Conservation (phyloP, 2,329 filamentous ascomycete species). For the Aspergillus puulaauensis region DNA sequence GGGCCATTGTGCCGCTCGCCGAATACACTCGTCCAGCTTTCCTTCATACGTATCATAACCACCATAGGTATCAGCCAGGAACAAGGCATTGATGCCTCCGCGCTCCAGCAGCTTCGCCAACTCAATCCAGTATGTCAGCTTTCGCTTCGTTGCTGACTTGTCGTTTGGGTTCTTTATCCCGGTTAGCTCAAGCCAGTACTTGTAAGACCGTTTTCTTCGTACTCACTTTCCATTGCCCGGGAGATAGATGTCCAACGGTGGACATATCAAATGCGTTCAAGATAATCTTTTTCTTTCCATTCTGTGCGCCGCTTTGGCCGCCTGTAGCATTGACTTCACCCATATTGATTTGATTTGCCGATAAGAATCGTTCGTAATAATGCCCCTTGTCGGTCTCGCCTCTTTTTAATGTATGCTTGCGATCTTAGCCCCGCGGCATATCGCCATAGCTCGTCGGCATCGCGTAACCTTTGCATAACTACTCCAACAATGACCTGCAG, state of each 20-base stretch:
- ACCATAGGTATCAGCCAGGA: slow-evolving; percentile 66
- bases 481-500: not conserved
- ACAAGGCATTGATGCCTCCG: slow-evolving; percentile 64
- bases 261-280: slow-evolving; percentile 68
- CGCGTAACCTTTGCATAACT: slow-evolving; percentile 7
- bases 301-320: slow-evolving; percentile 27
- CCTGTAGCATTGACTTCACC: slow-evolving; percentile 11
- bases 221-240: slow-evolving; percentile 65
- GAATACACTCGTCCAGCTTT: slow-evolving; percentile 60
- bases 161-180: slow-evolving; percentile 57
- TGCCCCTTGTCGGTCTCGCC: not conserved
- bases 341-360: slow-evolving; percentile 16
- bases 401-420: slow-evolving; percentile 8
- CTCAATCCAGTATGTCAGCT: slow-evolving; percentile 63
- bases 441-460: slow-evolving; percentile 16
- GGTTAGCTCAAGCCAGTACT: not conserved
- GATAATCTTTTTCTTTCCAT: slow-evolving; percentile 54
- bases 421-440: slow-evolving; percentile 7
- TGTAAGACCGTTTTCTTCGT: not conserved
- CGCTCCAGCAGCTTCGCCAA: slow-evolving; percentile 62
- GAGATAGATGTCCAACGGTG: slow-evolving; percentile 63
- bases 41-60: slow-evolving; percentile 64
- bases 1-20: slow-evolving; percentile 64
- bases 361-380: not conserved
- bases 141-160: slow-evolving; percentile 60